A percentile compares a stretch with the other conserved stretches of the same genome.
Conservation (phyloP, 345 rosid genomes). For the Eucalyptus camaldulensis region DNA sequence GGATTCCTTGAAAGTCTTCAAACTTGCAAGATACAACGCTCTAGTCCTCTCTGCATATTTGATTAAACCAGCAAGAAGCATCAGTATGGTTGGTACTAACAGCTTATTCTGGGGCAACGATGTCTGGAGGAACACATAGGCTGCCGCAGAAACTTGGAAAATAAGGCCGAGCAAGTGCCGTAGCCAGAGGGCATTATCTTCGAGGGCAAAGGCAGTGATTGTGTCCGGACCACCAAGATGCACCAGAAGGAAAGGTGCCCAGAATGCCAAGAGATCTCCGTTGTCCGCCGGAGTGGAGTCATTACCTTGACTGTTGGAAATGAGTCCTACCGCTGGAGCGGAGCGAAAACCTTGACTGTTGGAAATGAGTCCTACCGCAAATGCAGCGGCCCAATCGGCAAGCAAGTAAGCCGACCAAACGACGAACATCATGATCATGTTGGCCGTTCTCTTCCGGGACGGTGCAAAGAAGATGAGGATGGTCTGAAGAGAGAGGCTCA, state of each 20-base stretch:
- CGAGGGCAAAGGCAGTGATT: slow-evolving; percentile 53
- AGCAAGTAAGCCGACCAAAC: slow-evolving; percentile 51
- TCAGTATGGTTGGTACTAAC: no score
- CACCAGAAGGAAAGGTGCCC: slow-evolving; percentile 61
- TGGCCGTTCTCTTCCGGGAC: slow-evolving; percentile 26
- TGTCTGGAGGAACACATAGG: no score
- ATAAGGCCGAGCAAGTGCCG: slow-evolving; percentile 7
- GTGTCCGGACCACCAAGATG: slow-evolving; percentile 47
- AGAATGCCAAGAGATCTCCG: slow-evolving; percentile 34
- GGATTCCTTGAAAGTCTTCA: no score
- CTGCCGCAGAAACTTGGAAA: no score
- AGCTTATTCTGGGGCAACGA: no score
- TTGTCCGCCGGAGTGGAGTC: not conserved
- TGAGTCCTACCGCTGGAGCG: slow-evolving; percentile 17
- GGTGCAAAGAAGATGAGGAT: slow-evolving; percentile 41
- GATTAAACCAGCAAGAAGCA: no score
- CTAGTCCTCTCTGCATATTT: no score
- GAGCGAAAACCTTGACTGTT: slow-evolving; percentile 5
- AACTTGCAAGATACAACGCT: no score
- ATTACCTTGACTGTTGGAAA: slow-evolving; percentile 16
- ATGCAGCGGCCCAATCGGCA: slow-evolving; percentile 53
- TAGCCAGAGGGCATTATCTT: slow-evolving; percentile 64
- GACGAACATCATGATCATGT: slow-evolving; percentile 9
- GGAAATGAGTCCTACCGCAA: slow-evolving; percentile 45
- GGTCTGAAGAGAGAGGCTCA: slow-evolving; percentile 44